Conservation (phyloP, 495 filamentous ascomycete genomes). For the Lasiosphaeria hispida region DNA sequence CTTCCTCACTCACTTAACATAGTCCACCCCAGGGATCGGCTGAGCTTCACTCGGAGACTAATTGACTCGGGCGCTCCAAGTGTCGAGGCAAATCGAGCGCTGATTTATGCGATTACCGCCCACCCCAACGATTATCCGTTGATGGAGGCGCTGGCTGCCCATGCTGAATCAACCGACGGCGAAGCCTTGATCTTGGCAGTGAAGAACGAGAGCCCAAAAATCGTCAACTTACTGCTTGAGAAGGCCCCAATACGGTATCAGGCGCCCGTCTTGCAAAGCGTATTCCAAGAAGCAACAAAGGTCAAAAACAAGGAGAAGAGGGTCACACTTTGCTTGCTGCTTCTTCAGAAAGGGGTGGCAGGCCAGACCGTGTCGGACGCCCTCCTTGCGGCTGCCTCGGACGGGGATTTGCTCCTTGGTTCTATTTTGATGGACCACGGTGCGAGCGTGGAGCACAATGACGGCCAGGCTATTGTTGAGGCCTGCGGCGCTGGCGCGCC, state of each 20-base stretch:
- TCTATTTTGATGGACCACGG: constrained; percentile 40
- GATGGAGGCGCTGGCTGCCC: constrained; percentile 35
- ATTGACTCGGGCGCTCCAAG: constrained; percentile 39
- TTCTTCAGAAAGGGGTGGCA: constrained; percentile 38
- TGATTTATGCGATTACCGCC: constrained; percentile 40
- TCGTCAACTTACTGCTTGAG: constrained; percentile 39
- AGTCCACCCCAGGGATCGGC: constrained; percentile 40
- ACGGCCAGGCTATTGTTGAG: constrained; percentile 46
- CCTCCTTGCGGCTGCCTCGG: constrained; percentile 39
- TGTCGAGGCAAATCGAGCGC: constrained; percentile 40
- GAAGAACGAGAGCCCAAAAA: constrained; percentile 33
- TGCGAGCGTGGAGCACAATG: constrained; percentile 42
- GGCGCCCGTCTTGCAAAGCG: constrained; percentile 26
- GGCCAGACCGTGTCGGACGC: constrained; percentile 39
- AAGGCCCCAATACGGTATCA: constrained; percentile 28
- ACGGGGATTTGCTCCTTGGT: constrained; percentile 45
- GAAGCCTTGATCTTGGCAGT: constrained; percentile 39
- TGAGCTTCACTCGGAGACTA: constrained; percentile 41
- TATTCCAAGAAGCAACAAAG: constrained; percentile 34
- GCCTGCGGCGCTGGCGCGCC: constrained; percentile 40
- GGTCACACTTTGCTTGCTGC: constrained; percentile 31
- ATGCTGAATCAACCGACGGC: constrained; percentile 42
- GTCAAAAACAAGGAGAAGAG: constrained; percentile 29
- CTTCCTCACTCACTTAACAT: constrained; percentile 46
- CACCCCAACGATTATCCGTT: constrained; percentile 41